Evolutionary conservation across 352 stramenopile genomes (phyloP), one percentile per base, ranked within the genome.

Genomic region (Phytophthora sojae): DNA sequence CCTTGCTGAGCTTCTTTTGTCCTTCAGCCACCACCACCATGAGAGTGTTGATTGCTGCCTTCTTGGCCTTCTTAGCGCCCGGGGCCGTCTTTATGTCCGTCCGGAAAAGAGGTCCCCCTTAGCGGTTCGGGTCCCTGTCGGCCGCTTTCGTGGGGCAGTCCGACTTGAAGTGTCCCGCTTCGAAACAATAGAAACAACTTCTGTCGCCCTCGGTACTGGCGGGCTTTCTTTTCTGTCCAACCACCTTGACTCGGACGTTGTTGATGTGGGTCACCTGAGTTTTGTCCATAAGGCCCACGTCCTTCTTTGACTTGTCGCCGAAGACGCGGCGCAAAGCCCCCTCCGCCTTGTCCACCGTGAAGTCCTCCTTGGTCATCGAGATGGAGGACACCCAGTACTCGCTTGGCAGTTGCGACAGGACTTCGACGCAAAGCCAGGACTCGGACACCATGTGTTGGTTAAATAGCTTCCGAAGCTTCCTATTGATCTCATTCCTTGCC

Each of bases 321-420:
- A 73, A 69, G 12, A 39, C 15, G 9, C 32, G 9, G 12, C 55
- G 35, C 8, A 71, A 35, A 0, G 25, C 35, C 1, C 64, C 32
- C 8, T 67, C 64, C 0, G 62, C 64, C 9, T 67, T 15, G 12
- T 64, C 45, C 6, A 58, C 15, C 4, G 57, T 72, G 23, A 62
- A 67, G 6, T 25, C 21, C 0, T 35, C 57, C 6, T 52, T 53
- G 4, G 44, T 64, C 53, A 73, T 64, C 0, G 51, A 67, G 19
- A 71, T 71, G 14, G 50, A 71, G 1, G 52, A 65, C 0, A 21
- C 56, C 56, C 68, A 71, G 45, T 71, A 71, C 35, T 75, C 42
- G 19, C 61, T 71, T 0, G 56, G 49, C 0, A 71, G 14, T 17
- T 71, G 39, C 0, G 32, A 15, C 0, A 71, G 50, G 1, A 60